Base-by-base conservation (phyloP, 1,284 basidiomycete genomes). In the Puccinia coronata region DNA sequence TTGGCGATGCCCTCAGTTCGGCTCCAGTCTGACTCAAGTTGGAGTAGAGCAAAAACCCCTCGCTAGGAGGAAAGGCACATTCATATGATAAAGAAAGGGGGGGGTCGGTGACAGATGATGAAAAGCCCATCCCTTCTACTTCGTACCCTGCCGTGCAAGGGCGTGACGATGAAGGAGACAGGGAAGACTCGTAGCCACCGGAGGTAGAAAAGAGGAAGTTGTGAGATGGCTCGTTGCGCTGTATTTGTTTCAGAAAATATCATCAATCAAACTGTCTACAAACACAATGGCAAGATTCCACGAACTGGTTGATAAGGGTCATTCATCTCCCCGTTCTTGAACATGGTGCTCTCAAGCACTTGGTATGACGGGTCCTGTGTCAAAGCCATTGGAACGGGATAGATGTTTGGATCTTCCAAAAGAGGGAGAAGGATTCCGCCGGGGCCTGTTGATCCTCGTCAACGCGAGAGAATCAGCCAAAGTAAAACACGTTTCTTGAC, bases 371-470 rank as follows among this genome's bases (percentile, higher is more conserved):
- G 18, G 34, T 72, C 49, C 43, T 39, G 49, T 18, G 70, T 31
- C 23, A 51, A n/a, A 39, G 28, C 25, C 2, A 55, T 51, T 18
- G 70, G 34, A 55, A 72, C 2, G n/a, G 67, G 28, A 70, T 70
- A 70, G 43, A 70, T 23, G 28, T n/a, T n/a, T n/a, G n/a, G 3
- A 55, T 55, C 70, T 39, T 72, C 70, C 47, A 72, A 39, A 72
- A 53, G 31, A 18, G n/a, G n/a, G 9, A 72, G 49, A 36, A 51
- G 23, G 20, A 55, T 14, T 34, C 36, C 70, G 28, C 31, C 34
- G 12, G 51, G 34, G 51, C 70, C n/a, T n/a, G n/a, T n/a, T n/a
- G n/a, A n/a, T n/a, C n/a, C n/a, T n/a, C n/a, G n/a, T n/a, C n/a
- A n/a, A n/a, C n/a, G n/a, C n/a, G n/a, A n/a, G n/a, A n/a, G n/a